Evolutionary conservation across 2,329 filamentous ascomycete species (phyloP), one percentile per base, ranked within the genome.

Genomic region (Fusarium incarnatum): DNA sequence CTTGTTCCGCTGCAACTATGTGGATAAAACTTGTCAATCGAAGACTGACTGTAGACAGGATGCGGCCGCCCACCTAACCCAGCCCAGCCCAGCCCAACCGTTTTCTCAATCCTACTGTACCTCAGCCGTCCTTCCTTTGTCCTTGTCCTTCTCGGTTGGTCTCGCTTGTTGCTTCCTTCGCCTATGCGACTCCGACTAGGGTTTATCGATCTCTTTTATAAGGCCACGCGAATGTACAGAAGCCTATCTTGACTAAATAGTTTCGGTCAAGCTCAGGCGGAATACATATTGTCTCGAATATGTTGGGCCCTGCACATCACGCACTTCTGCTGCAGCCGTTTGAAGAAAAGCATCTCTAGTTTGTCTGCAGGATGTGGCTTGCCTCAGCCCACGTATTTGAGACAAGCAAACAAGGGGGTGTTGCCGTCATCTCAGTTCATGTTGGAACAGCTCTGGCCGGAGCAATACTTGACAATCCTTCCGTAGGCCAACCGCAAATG

Each of bases 331-430:
- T 49, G 53, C 55, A 53, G 45, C 44, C 42, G 41, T 47, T 49
- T 34, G 56, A 58, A 67, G 58, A 55, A 40, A 67, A 52, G 34
- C 30, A 41, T 42, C 28, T 27, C 25, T 56, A 41, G 41, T 41
- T 53, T 56, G 49, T 62, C 27, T 54, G 56, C 56, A 70, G 52
- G 34, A 59, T n/a, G 63, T 56, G 56, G 62, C 67, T 67, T 70
- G 56, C 27, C 52, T 37, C 30, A 52, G 60, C 48, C 41, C 23
- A 42, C 48, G n/a, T 30, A n/a, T 56, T 18, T 37, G 34, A 45
- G 28, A 44, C 16, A 53, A 58, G 34, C 67, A 70, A 63, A 70
- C 67, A 70, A 11, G 27, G 48, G 53, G 41, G 46, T 34, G 52
- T 25, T 50, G n/a, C 52, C 50, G 41, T 42, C 54, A 61, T 44